phyloP scores from a whole-genome alignment of 2,329 filamentous ascomycete genomes.

The Colletotrichum gloeosporioides region DNA sequence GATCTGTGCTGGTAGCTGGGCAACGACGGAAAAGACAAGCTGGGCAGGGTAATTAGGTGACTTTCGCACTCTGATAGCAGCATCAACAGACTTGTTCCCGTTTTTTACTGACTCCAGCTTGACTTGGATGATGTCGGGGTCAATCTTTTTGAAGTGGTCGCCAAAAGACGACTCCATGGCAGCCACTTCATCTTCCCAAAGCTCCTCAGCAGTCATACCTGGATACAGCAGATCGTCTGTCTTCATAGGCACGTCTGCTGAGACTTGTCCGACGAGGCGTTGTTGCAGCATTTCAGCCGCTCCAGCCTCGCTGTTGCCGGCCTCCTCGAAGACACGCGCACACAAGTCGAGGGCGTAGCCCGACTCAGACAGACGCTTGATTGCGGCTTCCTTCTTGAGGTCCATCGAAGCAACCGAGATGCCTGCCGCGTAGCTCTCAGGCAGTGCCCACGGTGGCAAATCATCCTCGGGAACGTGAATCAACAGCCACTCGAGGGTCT shows the following conservation, averaged over 20 bases:
- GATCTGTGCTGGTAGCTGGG: slow-evolving; percentile 87
- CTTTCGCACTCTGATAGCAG: slow-evolving; percentile 70
- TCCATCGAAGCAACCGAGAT: slow-evolving; percentile 86
- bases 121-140: slow-evolving; percentile 72
- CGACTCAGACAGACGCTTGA: slow-evolving; percentile 80
- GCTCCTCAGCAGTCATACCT: slow-evolving; percentile 55
- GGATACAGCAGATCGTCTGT: slow-evolving; percentile 16
- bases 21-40: slow-evolving; percentile 72
- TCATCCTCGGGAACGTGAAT: slow-evolving; percentile 98
- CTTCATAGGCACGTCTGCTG: slow-evolving; percentile 9
- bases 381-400: slow-evolving; percentile 78
- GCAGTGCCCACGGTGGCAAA: slow-evolving; percentile 88
- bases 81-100: slow-evolving; percentile 56
- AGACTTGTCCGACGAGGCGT: slow-evolving; percentile 18
- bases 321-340: slow-evolving; percentile 75
- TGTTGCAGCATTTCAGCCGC: slow-evolving; percentile 83
- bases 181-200: slow-evolving; percentile 85
- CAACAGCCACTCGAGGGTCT: slow-evolving; percentile 93
- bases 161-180: slow-evolving; percentile 88
- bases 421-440: slow-evolving; percentile 89
- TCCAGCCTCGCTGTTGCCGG: slow-evolving; percentile 73
- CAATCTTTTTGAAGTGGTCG: slow-evolving; percentile 68
- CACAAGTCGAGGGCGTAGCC: slow-evolving; percentile 90
- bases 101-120: slow-evolving; percentile 63
- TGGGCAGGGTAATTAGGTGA: slow-evolving; percentile 75